phyloP scores from a whole-genome alignment of 2,329 filamentous ascomycete species.

The Penicillium sp. region DNA sequence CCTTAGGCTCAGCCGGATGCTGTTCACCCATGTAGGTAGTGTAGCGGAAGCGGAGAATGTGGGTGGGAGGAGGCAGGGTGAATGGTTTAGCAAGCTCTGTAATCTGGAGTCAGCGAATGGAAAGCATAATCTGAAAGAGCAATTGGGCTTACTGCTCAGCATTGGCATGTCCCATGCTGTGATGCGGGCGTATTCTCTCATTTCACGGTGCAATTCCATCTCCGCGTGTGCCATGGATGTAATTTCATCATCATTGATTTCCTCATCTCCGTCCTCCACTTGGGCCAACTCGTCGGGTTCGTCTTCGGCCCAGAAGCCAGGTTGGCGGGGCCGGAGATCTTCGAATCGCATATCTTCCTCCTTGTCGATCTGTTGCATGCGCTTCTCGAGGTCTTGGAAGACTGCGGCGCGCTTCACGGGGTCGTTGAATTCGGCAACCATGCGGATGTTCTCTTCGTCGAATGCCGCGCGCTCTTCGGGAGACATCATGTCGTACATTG shows the following conservation, averaged over 20 bases:
- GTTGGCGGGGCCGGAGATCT: slow-evolving; percentile 22
- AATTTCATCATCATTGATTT: slow-evolving; percentile 74
- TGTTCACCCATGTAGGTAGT: slow-evolving; percentile 93
- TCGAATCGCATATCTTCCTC: slow-evolving; percentile 32
- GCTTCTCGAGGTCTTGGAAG: slow-evolving; percentile 35
- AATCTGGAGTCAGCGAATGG: slow-evolving; percentile 11
- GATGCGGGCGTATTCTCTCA: slow-evolving; percentile 82
- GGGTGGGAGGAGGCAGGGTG: slow-evolving; percentile 60
- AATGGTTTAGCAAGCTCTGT: slow-evolving; percentile 82
- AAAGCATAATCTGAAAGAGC: too few species aligned
- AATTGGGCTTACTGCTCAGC: slow-evolving; percentile 66
- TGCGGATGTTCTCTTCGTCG: slow-evolving; percentile 35
- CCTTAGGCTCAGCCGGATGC: slow-evolving; percentile 89
- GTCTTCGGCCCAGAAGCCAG: slow-evolving; percentile 47
- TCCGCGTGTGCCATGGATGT: slow-evolving; percentile 79
- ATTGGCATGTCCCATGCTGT: slow-evolving; percentile 96
- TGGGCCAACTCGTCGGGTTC: slow-evolving; percentile 46
- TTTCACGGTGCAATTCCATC: slow-evolving; percentile 81
- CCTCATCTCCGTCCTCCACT: slow-evolving; percentile 56
- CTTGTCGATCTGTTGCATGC: slow-evolving; percentile 34
- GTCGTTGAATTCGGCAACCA: slow-evolving; percentile 42
- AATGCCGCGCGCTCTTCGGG: slow-evolving; percentile 39
- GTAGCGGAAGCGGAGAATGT: slow-evolving; percentile 89
- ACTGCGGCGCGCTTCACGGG: slow-evolving; percentile 27
- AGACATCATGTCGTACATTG: slow-evolving; percentile 41